Evolutionary conservation across 2,329 filamentous ascomycete species (phyloP), one percentile per base, ranked within the genome.

Genomic region (Gyromitra esculenta): DNA sequence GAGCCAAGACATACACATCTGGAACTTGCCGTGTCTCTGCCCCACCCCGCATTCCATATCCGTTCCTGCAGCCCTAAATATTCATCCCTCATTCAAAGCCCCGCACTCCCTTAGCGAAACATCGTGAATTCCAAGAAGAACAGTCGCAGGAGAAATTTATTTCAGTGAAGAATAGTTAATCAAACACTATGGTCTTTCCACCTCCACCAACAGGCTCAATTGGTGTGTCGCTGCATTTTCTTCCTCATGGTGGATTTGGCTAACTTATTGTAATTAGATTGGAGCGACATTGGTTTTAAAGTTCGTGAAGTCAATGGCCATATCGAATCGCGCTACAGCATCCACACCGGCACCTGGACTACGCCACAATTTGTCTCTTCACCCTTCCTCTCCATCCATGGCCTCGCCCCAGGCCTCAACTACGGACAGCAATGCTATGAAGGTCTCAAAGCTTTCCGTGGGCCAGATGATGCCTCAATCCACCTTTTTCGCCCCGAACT

Each of bases 401-500:
- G 95, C 84, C 96, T 99, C 92, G 91, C 94, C 0, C 94, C 96
- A 0, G 95, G 90, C 56, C 89, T 98, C 79, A 99, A 99, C 87
- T 99, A 99, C 84, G 94, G 95, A 75, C 94, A 97, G 83, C 96
- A 98, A 86, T 95, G 93, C 81, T 99, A 97, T 86, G 96, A 99
- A 84, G 96, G 96, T n/a, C 90, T 98, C 83, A 98, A 98, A 85
- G 94, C 95, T 71, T 97, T 97, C 88, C 93, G 95, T 78, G 86
- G 87, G 1, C 92, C 93, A 18, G 86, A 88, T 74, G 89, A 91
- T 83, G 83, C 86, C 76, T 84, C 85, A 76, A 94, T 98, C 85
- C 89, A 90, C 83, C 89, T 98, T 83, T 98, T 98, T 89, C 91
- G 95, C 3, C 92, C 95, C 0, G 88, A 91, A 82, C 90, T 91